phyloP scores from a whole-genome alignment of 2,329 filamentous ascomycete genomes.

The Penicillium aurantiogriseum region DNA sequence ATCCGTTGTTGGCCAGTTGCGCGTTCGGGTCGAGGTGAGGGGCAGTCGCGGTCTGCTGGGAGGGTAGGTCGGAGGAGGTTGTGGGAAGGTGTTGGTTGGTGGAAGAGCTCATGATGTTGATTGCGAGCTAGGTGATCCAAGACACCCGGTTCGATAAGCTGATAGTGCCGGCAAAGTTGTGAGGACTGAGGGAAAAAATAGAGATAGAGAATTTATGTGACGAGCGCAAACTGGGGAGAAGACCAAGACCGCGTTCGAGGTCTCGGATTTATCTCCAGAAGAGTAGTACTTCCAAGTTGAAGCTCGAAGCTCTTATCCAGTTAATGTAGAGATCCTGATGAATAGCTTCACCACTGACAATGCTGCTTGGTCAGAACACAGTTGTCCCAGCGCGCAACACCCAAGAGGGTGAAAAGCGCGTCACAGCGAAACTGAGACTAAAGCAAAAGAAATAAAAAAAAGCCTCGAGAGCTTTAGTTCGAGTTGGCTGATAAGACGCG shows the following conservation, averaged over 20 bases:
- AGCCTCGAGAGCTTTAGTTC: constrained; percentile 13
- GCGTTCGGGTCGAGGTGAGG: constrained; percentile 33
- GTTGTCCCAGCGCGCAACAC: constrained; percentile 8
- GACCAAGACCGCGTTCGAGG: neutral
- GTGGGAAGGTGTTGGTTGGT: constrained; percentile 30
- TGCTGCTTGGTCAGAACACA: neutral
- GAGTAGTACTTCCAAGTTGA: neutral
- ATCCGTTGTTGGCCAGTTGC: constrained; percentile 29
- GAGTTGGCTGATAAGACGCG: constrained; percentile 25
- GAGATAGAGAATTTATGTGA: neutral
- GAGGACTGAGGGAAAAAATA: neutral
- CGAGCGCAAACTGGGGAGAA: too few relatives aligned
- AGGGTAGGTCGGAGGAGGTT: constrained; percentile 29
- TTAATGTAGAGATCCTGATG: neutral
- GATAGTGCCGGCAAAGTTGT: neutral
- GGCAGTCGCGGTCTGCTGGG: constrained; percentile 22
- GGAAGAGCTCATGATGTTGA: constrained; percentile 31
- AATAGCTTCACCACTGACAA: neutral
- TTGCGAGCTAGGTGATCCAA: neutral
- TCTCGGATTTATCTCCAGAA: neutral
- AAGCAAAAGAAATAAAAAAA: neutral
- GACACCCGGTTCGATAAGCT: constrained; percentile 2
- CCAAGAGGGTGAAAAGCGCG: constrained; percentile 17
- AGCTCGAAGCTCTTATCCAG: constrained; percentile 7
- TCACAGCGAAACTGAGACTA: neutral